Conservation (phyloP, 306 rosid genomes). For the Betula pendula region DNA sequence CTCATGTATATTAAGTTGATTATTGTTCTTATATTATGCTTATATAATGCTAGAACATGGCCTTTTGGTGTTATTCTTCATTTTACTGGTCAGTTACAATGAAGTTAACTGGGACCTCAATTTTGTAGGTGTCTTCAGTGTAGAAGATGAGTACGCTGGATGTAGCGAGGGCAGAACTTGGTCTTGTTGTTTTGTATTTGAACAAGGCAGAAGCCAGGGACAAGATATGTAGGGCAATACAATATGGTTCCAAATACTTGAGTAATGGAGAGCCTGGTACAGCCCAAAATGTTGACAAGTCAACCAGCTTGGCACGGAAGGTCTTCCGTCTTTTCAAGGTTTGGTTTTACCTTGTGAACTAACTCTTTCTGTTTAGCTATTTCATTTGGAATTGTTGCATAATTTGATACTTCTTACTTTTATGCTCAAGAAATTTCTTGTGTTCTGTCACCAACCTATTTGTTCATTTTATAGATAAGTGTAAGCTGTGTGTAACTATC, state of each 20-base stretch:
- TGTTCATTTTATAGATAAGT: not conserved
- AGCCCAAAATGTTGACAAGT: conserved; percentile 88
- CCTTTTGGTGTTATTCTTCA: not conserved
- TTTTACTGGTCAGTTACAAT: not conserved
- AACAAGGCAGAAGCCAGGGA: conserved; percentile 98
- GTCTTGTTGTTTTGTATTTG: conserved; percentile 77
- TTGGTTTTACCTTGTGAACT: conserved; percentile 19
- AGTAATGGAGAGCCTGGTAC: conserved; percentile 92
- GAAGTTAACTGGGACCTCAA: conserved; percentile 20
- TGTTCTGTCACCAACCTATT: not conserved
- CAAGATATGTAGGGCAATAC: conserved; percentile 98
- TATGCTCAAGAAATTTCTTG: not conserved
- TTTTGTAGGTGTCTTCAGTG: conserved; percentile 23
- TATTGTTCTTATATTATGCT: not conserved
- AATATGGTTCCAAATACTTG: conserved; percentile 93
- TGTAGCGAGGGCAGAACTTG: conserved; percentile 90
- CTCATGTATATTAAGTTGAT: not conserved
- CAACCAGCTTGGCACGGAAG: conserved; percentile 94
- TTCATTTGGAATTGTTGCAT: not conserved
- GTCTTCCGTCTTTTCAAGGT: conserved; percentile 98
- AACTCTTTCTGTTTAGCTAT: not conserved
- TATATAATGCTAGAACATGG: not conserved
- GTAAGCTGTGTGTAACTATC: not conserved
- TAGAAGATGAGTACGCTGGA: conserved; percentile 88
- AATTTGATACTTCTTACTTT: not conserved